Percentiles rank a stretch among this genome's conserved stretches.
phyloP scores from a whole-genome alignment of 2,329 filamentous ascomycete genomes.

The Botrytis cinerea region DNA sequence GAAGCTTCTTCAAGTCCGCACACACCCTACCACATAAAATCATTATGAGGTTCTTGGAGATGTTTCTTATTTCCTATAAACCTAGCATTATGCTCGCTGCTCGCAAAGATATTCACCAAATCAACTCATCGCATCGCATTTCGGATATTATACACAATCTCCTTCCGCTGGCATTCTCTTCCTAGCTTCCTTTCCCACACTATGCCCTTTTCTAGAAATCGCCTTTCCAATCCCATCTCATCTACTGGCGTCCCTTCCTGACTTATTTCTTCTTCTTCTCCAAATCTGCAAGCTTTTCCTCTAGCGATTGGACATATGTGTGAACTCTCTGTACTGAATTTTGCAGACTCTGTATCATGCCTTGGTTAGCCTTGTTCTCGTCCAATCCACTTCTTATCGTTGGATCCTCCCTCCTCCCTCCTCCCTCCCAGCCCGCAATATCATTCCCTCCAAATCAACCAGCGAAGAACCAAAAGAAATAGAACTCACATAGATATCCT shows the following conservation, averaged over 20 bases:
- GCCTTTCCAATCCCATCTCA: not conserved
- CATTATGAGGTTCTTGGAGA: not conserved
- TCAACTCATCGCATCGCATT: slow-evolving; percentile 12
- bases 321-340: slow-evolving; percentile 83
- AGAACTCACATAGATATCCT: slow-evolving; percentile 89
- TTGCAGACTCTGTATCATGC: slow-evolving; percentile 70
- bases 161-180: not conserved
- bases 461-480: slow-evolving; percentile 30
- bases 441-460: not conserved
- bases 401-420: not conserved
- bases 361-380: not conserved
- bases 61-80: slow-evolving; percentile 8
- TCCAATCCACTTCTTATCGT: not conserved
- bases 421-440: not conserved
- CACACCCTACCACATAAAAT: not conserved
- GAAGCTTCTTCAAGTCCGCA: not conserved
- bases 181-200: not conserved
- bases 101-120: slow-evolving; percentile 8
- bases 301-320: slow-evolving; percentile 77
- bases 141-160: slow-evolving; percentile 20
- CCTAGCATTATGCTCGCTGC: not conserved
- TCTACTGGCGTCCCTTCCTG: not conserved
- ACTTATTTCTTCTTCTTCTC: slow-evolving; percentile 65
- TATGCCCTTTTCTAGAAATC: not conserved
- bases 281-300: slow-evolving; percentile 72